Evolutionary conservation across 1,139 yeast species (phyloP), one percentile per base, ranked within the genome.

Genomic region (Meyerozyma sp.): DNA sequence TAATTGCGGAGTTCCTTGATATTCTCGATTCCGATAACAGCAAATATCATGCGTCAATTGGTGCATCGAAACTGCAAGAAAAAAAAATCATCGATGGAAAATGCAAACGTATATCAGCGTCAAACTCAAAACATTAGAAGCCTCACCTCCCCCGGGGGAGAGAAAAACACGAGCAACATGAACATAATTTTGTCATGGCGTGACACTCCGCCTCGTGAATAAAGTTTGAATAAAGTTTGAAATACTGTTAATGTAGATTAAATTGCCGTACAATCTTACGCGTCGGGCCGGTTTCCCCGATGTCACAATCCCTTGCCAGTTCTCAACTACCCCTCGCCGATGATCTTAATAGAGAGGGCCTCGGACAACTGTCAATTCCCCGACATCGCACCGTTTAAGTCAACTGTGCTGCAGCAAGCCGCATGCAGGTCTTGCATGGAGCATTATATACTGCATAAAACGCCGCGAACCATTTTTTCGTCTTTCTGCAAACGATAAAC

Each of bases 401-500:
- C 37, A 34, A 10, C 13, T 9, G 37, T 34, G 37, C 37, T 34
- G 37, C 36, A 32, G 36, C 18, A 10, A n/a, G 36, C 36, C 36
- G 36, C 36, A 32, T 16, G 36, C 36, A 32, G n/a, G 36, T 16
- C 14, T n/a, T 14, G 36, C 36, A 32, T 32, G 16, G 6, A 32
- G 4, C 6, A 28, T 11, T 28, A 10, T 9, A 32, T 32, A 32
- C 36, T 32, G 36, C 37, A 34, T 34, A 34, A 18, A 34, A 20
- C n/a, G 34, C 26, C 37, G 37, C 37, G 26, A 34, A 34, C 37
- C 8, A 34, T 34, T 34, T 34, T 34, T 34, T 34, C n/a, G 9
- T 21, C 37, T n/a, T 32, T n/a, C 37, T n/a, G 21, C 37, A 34
- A 21, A 16, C 37, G 37, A 34, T 34, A 34, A 18, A 34, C 37